Evolutionary conservation across 768 basidiomycete genomes (phyloP).

Genomic region (Calvatia gigantea): DNA sequence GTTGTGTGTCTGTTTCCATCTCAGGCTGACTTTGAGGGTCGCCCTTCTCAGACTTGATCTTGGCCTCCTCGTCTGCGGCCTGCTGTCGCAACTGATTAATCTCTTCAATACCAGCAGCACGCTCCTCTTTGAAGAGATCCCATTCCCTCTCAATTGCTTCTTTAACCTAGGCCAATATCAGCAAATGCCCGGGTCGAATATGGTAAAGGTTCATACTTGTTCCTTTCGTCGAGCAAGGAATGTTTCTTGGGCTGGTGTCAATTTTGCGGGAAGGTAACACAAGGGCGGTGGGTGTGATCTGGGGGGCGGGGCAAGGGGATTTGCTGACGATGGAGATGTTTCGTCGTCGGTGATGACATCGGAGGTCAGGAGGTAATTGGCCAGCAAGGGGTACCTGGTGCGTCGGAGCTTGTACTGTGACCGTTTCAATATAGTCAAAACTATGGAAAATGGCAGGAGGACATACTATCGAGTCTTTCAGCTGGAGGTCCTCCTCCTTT

Average conservation of each 20-base stretch:
- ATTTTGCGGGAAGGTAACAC: constrained; percentile 70
- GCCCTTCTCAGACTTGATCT: constrained; percentile 35
- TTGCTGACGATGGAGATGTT: constrained; percentile 28
- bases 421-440: constrained; percentile 4
- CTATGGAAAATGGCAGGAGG: background rate
- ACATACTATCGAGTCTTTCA: constrained; percentile 79
- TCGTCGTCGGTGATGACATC: constrained; percentile 55
- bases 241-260: constrained; percentile 66
- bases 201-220: constrained; percentile 41
- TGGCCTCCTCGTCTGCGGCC: constrained; percentile 63
- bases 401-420: constrained; percentile 77
- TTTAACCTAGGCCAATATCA: constrained; percentile 38
- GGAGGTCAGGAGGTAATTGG: constrained; percentile 74
- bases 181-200: background rate
- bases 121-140: constrained; percentile 59
- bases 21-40: constrained; percentile 34
- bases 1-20: constrained; percentile 31
- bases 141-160: constrained; percentile 70
- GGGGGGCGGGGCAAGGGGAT: constrained; percentile 43
- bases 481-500: constrained; percentile 78
- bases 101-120: constrained; percentile 54
- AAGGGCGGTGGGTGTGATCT: constrained; percentile 73
- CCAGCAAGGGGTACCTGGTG: constrained; percentile 65
- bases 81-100: constrained; percentile 58
- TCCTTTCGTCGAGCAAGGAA: constrained; percentile 60